A percentile compares a stretch with the other conserved stretches of the same genome.
Evolutionary conservation across 805 yeast genomes (phyloP).

Genomic region (Naumovozyma baii): DNA sequence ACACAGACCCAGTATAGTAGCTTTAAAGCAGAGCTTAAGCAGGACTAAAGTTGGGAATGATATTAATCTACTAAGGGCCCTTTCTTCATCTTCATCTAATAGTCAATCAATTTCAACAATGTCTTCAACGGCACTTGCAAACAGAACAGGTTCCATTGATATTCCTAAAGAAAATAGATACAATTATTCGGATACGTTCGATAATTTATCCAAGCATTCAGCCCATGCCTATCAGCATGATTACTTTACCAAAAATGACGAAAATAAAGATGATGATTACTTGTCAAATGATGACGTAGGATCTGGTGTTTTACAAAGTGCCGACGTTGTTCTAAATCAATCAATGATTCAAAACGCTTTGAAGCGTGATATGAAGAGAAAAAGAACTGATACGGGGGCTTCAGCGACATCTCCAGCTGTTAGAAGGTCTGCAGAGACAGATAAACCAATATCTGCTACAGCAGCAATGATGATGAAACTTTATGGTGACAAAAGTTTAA

Average conservation of each 20-base stretch:
- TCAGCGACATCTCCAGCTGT: background rate
- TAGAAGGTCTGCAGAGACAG: background rate
- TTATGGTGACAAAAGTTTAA: constrained; percentile 8
- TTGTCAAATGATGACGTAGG: constrained; percentile 4
- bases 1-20: constrained; percentile 13
- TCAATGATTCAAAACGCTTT: constrained; percentile 12
- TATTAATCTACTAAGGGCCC: constrained; percentile 2
- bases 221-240: constrained; percentile 10
- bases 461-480: constrained; percentile 13
- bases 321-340: constrained; percentile 17
- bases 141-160: constrained; percentile 2
- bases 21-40: constrained; percentile 14
- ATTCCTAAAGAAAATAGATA: background rate
- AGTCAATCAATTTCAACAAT: constrained; percentile 1
- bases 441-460: constrained; percentile 8
- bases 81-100: constrained; percentile 1
- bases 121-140: background rate
- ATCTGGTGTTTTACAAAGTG: constrained; percentile 12
- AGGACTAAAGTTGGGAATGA: constrained; percentile 5
- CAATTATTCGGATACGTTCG: background rate
- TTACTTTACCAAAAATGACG: constrained; percentile 5
- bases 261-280: background rate
- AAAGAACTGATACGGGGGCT: constrained; percentile 9
- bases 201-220: background rate
- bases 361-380: constrained; percentile 19